These are phyloP conservation scores for Elaeis oleifera DNA, from an alignment of 202 grass and related monocot genomes.

Conservation along the genomic window DNA sequence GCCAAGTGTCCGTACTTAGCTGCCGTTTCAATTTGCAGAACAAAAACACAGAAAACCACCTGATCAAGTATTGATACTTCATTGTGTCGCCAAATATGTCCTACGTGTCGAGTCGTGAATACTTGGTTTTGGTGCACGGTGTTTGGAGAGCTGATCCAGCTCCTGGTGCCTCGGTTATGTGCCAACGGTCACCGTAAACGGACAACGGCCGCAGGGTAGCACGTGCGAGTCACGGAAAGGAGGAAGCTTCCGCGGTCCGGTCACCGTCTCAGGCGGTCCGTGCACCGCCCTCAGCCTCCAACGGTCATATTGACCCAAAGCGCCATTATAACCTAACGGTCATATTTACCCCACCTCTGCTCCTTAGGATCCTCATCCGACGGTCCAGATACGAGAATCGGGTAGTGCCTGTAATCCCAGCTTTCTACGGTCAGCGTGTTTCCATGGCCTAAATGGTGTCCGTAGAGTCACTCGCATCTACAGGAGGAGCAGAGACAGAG, in stretches of 20 bases:
- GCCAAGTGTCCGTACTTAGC: too few species aligned
- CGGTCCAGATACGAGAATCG: neutral
- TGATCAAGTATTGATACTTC: too few species aligned
- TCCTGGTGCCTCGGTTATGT: neutral
- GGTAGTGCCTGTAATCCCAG: conserved; percentile 21
- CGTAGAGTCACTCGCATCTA: conserved; percentile 1
- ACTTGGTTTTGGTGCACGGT: too few species aligned
- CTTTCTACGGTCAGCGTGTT: conserved; percentile 21
- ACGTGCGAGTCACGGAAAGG: conserved; percentile 25
- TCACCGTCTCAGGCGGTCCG: neutral
- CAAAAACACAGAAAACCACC: too few species aligned
- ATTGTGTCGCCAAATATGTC: too few species aligned
- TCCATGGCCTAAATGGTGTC: conserved; percentile 10
- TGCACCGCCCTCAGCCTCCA: conserved; percentile 30
- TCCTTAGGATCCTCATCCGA: conserved; percentile 47
- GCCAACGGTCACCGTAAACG: conserved; percentile 50
- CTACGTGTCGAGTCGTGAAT: too few species aligned
- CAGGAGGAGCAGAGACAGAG: conserved; percentile 23
- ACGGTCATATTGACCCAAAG: conserved; percentile 68
- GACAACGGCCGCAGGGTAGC: conserved; percentile 26
- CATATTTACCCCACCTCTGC: conserved; percentile 25
- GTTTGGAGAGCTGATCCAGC: too few species aligned
- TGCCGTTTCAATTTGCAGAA: too few species aligned
- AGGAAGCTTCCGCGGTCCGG: conserved; percentile 17
- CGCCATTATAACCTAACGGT: conserved; percentile 46